phyloP scores from a whole-genome alignment of 2,329 filamentous ascomycete species.

The Fusarium hainanense region DNA sequence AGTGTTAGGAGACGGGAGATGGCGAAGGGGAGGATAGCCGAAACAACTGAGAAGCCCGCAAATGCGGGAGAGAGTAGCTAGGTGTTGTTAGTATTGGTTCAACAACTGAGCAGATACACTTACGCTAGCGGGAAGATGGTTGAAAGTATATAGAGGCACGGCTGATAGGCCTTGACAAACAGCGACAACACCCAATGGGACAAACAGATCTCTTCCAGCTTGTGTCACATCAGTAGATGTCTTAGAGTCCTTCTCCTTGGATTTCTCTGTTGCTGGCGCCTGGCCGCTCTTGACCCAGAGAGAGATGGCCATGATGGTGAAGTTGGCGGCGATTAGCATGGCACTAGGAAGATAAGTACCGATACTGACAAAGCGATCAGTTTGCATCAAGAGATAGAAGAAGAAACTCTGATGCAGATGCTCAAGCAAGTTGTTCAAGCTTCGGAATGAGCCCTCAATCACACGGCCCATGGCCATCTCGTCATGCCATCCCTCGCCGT shows the following conservation, averaged over 20 bases:
- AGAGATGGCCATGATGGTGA: conserved; percentile 93
- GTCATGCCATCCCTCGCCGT: conserved; percentile 94
- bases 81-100: conserved; percentile 7
- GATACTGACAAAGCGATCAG: conserved; percentile 95
- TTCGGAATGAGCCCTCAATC: conserved; percentile 90
- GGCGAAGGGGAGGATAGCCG: conserved; percentile 65
- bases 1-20: conserved; percentile 66
- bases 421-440: conserved; percentile 94
- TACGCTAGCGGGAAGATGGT: conserved; percentile 75
- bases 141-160: conserved; percentile 88
- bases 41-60: conserved; percentile 65
- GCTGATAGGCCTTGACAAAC: conserved; percentile 80
- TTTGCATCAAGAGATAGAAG: conserved; percentile 95
- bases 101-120: conserved; percentile 45
- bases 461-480: conserved; percentile 95
- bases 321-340: conserved; percentile 96
- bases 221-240: conserved; percentile 31
- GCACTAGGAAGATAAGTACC: conserved; percentile 96
- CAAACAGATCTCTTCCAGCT: conserved; percentile 72
- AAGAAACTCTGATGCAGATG: conserved; percentile 99
- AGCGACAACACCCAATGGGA: conserved; percentile 79
- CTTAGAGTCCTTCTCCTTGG: conserved; percentile 48
- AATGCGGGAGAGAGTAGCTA: conserved; percentile 72
- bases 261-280: conserved; percentile 43
- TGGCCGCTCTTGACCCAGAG: conserved; percentile 92